phyloP scores from a whole-genome alignment of 352 stramenopile species.

The Globisporangium uncinulatum region DNA sequence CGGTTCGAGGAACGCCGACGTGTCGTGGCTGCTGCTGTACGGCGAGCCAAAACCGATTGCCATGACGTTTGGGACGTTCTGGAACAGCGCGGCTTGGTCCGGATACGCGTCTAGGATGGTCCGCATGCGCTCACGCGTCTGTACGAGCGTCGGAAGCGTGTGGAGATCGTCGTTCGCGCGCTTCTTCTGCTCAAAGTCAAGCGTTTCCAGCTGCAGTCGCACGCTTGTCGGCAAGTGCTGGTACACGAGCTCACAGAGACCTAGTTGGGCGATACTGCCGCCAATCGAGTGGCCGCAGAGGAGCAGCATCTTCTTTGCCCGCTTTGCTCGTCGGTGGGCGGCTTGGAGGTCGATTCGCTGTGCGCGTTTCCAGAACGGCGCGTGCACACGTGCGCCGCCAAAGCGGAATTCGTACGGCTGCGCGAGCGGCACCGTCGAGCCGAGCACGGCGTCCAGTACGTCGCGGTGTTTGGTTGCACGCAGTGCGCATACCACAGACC shows the following conservation, averaged over 20 bases:
- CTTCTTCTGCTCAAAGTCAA: conserved; percentile 52
- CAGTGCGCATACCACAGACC: conserved; percentile 61
- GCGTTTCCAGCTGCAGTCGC: conserved; percentile 50
- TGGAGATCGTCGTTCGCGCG: background rate
- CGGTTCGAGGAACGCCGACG: conserved; percentile 39
- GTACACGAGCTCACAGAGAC: conserved; percentile 69
- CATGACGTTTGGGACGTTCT: conserved; percentile 43
- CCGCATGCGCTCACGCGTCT: conserved; percentile 4
- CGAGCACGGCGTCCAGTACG: conserved; percentile 61
- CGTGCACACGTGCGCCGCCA: conserved; percentile 65
- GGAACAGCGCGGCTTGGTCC: conserved; percentile 16
- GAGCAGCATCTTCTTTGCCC: conserved; percentile 55
- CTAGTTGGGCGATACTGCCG: conserved; percentile 78
- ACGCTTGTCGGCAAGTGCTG: conserved; percentile 46
- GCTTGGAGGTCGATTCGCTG: conserved; percentile 49
- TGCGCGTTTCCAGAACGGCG: conserved; percentile 70
- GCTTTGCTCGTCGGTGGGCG: conserved; percentile 39
- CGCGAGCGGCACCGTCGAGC: conserved; percentile 55
- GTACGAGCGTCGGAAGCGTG: background rate
- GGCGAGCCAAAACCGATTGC: conserved; percentile 75
- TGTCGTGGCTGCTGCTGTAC: conserved; percentile 49
- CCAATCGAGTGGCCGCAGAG: conserved; percentile 81
- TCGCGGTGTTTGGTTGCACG: conserved; percentile 51
- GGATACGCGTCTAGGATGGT: conserved; percentile 16
- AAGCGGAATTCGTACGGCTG: conserved; percentile 70